phyloP scores from a whole-genome alignment of 768 basidiomycete species.

The Auriscalpium orientale region DNA sequence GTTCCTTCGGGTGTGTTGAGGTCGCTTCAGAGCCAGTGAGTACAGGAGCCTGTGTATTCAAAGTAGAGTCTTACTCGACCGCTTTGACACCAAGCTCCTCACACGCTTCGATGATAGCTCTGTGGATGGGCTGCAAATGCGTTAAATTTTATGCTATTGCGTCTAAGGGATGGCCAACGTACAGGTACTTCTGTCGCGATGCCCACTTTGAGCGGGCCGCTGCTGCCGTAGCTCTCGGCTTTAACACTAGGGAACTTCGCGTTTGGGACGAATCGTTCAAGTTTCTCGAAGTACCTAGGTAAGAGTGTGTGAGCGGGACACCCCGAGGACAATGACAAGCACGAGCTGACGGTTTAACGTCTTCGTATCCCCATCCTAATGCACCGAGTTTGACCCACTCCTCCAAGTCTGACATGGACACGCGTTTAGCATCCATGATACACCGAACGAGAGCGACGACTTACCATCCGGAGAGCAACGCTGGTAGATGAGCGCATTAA shows the following conservation, averaged over 20 bases:
- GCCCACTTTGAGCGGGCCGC: conserved; percentile 8
- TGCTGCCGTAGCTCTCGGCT: conserved; percentile 4
- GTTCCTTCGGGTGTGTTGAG: conserved; percentile 10
- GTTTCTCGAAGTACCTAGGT: conserved; percentile 11
- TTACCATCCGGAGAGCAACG: conserved; percentile 11
- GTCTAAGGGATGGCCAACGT: neutral
- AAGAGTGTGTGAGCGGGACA: neutral
- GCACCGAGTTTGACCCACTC: conserved; percentile 18
- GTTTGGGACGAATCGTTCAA: conserved; percentile 8
- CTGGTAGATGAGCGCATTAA: conserved; percentile 11
- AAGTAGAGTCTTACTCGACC: conserved; percentile 2
- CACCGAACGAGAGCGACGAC: neutral
- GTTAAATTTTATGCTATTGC: neutral
- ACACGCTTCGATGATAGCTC: conserved; percentile 3
- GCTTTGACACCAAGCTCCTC: conserved; percentile 10
- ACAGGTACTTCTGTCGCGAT: neutral
- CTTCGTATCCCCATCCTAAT: conserved; percentile 16
- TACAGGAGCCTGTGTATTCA: neutral
- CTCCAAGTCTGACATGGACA: conserved; percentile 7
- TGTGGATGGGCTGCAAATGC: conserved; percentile 4
- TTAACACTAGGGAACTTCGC: conserved; percentile 1
- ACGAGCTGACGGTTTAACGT: conserved; percentile 13
- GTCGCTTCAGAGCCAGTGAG: neutral
- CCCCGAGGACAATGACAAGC: neutral
- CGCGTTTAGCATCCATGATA: too few species aligned